phyloP scores from a whole-genome alignment of 768 basidiomycete genomes.

The Trametes elegans region DNA sequence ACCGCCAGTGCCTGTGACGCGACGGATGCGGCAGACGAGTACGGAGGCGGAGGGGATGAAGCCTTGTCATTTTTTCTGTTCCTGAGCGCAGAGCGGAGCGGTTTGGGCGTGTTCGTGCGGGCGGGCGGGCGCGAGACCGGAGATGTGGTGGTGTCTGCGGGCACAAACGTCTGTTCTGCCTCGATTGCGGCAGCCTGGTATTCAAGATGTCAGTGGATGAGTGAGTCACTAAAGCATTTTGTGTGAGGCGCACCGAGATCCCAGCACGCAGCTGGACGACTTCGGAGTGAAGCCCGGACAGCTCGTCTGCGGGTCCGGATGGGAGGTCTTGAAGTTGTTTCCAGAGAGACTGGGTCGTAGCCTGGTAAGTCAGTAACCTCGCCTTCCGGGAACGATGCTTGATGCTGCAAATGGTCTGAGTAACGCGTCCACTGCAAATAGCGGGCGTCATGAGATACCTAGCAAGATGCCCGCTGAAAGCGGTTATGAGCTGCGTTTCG shows the following conservation, averaged over 20 bases:
- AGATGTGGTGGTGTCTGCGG: neutral
- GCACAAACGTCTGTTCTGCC: neutral
- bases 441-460: neutral
- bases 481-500: too few species aligned
- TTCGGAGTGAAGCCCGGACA: neutral
- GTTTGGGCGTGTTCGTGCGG: neutral
- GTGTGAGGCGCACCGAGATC: neutral
- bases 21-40: neutral
- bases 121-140: neutral
- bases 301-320: neutral
- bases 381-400: neutral
- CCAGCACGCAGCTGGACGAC: neutral
- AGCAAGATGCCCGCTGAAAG: neutral
- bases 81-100: neutral
- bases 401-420: neutral
- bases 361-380: neutral
- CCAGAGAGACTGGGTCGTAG: neutral
- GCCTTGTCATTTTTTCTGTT: neutral
- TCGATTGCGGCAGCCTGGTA: neutral
- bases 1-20: too few species aligned
- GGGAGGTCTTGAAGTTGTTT: neutral
- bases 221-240: neutral
- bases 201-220: neutral
- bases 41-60: neutral
- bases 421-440: too few species aligned